Evolutionary conservation across 495 filamentous ascomycete genomes (phyloP).

Genomic region (Letharia lupina): DNA sequence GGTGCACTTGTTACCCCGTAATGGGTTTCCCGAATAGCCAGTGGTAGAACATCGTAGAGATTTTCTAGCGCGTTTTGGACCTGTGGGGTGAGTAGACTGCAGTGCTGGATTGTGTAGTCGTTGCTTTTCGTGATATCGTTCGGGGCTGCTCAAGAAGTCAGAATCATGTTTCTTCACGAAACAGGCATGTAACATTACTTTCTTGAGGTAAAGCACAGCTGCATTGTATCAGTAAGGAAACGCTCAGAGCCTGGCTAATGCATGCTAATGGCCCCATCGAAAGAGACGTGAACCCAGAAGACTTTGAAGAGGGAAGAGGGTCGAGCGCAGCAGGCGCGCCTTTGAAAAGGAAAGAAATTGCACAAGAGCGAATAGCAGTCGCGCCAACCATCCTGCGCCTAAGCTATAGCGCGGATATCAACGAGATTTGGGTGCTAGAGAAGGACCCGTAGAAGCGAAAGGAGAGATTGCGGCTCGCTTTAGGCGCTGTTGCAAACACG

Average conservation of each 20-base stretch:
- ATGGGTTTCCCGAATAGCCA: neutral
- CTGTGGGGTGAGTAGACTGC: neutral
- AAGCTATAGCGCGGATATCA: neutral
- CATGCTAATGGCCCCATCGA: neutral
- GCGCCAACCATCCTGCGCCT: neutral
- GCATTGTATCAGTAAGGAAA: neutral
- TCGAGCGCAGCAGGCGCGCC: neutral
- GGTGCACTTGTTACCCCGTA: neutral
- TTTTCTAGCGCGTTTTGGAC: neutral
- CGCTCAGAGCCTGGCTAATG: neutral
- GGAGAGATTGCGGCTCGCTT: neutral
- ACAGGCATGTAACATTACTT: neutral
- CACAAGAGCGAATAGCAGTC: neutral
- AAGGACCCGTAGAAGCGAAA: neutral
- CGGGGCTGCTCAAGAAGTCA: neutral
- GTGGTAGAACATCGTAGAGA: neutral
- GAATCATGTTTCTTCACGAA: neutral
- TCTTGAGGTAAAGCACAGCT: neutral
- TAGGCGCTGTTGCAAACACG: neutral
- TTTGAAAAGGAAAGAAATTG: neutral
- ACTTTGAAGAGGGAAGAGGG: neutral
- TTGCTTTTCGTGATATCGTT: neutral
- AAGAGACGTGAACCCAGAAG: neutral
- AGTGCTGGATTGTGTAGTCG: neutral
- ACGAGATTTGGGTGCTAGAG: neutral